A percentile compares a stretch with the other conserved stretches of the same genome.
Conservation (phyloP, 108 stramenopile genomes). For the Fragilaria radians region DNA sequence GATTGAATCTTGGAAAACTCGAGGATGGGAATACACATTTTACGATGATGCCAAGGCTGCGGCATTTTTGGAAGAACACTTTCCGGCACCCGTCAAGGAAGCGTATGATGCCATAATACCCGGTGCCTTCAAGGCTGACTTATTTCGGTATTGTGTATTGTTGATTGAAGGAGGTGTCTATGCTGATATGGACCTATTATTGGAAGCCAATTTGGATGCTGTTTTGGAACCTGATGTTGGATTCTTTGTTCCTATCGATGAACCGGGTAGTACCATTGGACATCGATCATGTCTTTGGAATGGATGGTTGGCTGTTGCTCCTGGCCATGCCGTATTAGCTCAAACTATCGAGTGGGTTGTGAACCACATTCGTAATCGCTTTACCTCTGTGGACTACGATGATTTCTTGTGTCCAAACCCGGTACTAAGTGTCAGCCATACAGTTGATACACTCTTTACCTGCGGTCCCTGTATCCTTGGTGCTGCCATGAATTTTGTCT, state of each 20-base stretch:
- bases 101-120: constrained; percentile 48
- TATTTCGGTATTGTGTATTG: constrained; percentile 64
- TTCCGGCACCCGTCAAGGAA: constrained; percentile 51
- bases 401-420: constrained; percentile 49
- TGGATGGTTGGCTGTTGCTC: constrained; percentile 53
- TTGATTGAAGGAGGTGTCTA: constrained; percentile 59
- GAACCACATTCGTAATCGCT: constrained; percentile 76
- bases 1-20: constrained; percentile 51
- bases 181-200: constrained; percentile 59
- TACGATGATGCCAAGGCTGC: constrained; percentile 48
- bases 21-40: constrained; percentile 59
- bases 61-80: constrained; percentile 45
- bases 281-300: constrained; percentile 44
- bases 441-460: constrained; percentile 51
- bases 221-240: constrained; percentile 45
- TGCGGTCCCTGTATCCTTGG: constrained; percentile 62
- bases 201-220: constrained; percentile 51
- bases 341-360: constrained; percentile 75
- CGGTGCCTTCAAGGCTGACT: constrained; percentile 60
- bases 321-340: constrained; percentile 65
- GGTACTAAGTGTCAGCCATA: constrained; percentile 14
- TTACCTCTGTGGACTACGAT: constrained; percentile 59
- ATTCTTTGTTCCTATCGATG: constrained; percentile 51
- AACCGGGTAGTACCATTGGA: constrained; percentile 28
- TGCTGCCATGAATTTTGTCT: constrained; percentile 35